Percentiles rank a stretch among this genome's conserved stretches.
Conservation (phyloP, 345 rosid genomes). For the Passiflora organensis region DNA sequence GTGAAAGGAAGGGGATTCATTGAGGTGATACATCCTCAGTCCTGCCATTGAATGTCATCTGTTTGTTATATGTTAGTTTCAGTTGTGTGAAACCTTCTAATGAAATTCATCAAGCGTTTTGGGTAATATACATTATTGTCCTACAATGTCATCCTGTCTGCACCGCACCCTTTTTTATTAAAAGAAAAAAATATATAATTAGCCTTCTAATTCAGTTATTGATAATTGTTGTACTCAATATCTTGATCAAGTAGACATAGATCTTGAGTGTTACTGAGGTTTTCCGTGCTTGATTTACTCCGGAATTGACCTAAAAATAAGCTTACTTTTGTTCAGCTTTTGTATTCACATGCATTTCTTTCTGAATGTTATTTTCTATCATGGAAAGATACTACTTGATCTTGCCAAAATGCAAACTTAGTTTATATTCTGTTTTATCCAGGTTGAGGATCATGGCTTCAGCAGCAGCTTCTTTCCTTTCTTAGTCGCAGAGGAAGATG, state of each 20-base stretch:
- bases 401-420: not conserved
- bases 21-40: constrained; percentile 50
- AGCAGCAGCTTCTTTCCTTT: constrained; percentile 94
- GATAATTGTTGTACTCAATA: no score
- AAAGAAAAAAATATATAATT: not conserved
- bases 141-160: no score
- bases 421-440: constrained; percentile 28
- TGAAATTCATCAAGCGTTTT: not conserved
- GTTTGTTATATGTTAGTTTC: not conserved
- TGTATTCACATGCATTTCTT: not conserved
- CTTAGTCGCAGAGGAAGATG: constrained; percentile 76
- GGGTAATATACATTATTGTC: not conserved
- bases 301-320: no score
- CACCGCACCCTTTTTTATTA: no score
- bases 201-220: no score
- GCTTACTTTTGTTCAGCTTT: not conserved
- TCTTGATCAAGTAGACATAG: no score
- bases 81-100: not conserved
- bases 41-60: not conserved
- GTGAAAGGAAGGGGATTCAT: constrained; percentile 82
- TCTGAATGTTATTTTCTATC: not conserved
- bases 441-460: constrained; percentile 88
- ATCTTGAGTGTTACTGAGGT: no score
- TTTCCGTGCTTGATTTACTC: no score
- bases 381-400: constrained; percentile 1